These are phyloP conservation scores for Actinomortierella wolfii DNA, from an alignment of 371 early-diverging fungal genomes.

Conservation along the genomic window DNA sequence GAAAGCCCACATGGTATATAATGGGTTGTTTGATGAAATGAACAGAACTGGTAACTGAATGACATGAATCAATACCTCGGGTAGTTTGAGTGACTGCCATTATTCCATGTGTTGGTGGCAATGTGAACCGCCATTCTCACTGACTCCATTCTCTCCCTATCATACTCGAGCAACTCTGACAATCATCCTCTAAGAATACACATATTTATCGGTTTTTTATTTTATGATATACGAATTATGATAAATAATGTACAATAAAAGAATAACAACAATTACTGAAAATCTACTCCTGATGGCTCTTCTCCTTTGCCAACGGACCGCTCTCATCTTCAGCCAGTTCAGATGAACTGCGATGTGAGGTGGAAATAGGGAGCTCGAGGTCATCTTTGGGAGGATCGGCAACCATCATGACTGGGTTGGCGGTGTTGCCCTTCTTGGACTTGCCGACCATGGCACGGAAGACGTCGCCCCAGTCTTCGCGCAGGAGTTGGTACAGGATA, in stretches of 20 bases:
- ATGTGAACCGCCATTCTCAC: too few species aligned
- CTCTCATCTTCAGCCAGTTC: not conserved
- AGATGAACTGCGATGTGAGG: conserved; percentile 7
- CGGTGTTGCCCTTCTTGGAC: conserved; percentile 3
- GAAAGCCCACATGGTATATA: not conserved
- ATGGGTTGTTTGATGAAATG: not conserved
- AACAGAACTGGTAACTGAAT: not conserved
- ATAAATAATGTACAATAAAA: too few species aligned
- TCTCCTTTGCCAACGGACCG: not conserved
- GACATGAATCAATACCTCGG: too few species aligned
- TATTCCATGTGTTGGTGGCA: too few species aligned
- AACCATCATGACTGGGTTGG: conserved; percentile 15
- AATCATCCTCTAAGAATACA: too few species aligned
- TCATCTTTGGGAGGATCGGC: conserved; percentile 6
- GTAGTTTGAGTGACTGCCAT: too few species aligned
- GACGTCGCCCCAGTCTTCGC: conserved; percentile 30
- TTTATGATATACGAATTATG: too few species aligned
- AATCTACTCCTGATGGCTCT: conserved; percentile 7
- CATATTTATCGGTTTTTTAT: too few species aligned
- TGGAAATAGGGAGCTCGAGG: conserved; percentile 8
- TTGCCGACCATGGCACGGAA: conserved; percentile 10
- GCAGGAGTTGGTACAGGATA: conserved; percentile 48
- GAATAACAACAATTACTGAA: conserved; percentile 11
- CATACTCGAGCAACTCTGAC: too few species aligned
- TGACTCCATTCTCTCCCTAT: too few species aligned